These are phyloP conservation scores for Cicer yamashitae DNA, from an alignment of 306 rosid species.

Conservation along the genomic window DNA sequence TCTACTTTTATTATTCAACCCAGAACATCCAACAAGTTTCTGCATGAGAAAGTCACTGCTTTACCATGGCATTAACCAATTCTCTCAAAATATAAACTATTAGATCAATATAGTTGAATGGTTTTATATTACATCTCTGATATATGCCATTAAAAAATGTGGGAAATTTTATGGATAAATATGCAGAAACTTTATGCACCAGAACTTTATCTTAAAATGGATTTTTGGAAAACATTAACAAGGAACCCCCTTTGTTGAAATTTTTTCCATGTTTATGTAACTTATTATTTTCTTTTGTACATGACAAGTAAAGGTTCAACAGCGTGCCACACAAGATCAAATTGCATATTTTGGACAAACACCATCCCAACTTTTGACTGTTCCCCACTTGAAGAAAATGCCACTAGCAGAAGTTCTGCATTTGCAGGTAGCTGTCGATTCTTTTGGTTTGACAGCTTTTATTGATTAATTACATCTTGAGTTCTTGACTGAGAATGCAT, in stretches of 20 bases:
- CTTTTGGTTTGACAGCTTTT: constrained; percentile 30
- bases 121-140: not conserved
- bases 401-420: constrained; percentile 89
- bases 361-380: constrained; percentile 90
- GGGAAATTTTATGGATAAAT: constrained; percentile 1
- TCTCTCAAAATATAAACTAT: not conserved
- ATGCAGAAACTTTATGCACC: not conserved
- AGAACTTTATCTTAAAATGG: constrained; percentile 14
- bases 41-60: not conserved
- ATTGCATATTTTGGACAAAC: constrained; percentile 98
- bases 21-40: not conserved
- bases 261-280: constrained; percentile 21
- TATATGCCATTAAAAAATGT: constrained; percentile 3
- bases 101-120: not conserved
- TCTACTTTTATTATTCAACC: not conserved
- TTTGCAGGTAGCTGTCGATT: constrained; percentile 73
- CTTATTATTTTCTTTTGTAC: constrained; percentile 33
- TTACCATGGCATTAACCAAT: constrained; percentile 2
- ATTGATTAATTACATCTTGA: constrained; percentile 33
- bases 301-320: constrained; percentile 75
- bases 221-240: constrained; percentile 8
- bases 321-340: constrained; percentile 94
- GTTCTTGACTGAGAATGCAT: constrained; percentile 15
- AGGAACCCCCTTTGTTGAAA: constrained; percentile 29
- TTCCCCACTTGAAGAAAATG: constrained; percentile 85